phyloP scores from a whole-genome alignment of 345 rosid genomes.

The Litchi chinensis region DNA sequence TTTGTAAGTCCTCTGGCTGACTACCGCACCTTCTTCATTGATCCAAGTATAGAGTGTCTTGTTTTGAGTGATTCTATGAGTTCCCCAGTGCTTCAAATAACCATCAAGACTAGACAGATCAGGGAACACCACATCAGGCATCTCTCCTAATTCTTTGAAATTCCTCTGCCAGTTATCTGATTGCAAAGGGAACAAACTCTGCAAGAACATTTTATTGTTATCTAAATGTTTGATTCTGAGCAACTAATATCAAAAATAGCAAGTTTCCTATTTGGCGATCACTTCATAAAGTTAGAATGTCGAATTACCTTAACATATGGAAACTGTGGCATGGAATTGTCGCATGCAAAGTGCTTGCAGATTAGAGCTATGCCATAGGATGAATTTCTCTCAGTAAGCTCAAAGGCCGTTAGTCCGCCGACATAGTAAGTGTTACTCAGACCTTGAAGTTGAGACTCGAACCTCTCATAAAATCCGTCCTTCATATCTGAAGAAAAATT shows the following conservation, averaged over 20 bases:
- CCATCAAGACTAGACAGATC: constrained; percentile 53
- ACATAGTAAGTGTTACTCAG: constrained; percentile 54
- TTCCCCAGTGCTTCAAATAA: constrained; percentile 67
- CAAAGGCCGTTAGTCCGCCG: constrained; percentile 74
- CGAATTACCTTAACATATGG: constrained; percentile 59
- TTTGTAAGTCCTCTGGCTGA: constrained; percentile 45
- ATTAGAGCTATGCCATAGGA: constrained; percentile 63
- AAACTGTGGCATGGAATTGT: constrained; percentile 36
- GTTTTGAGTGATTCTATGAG: constrained; percentile 32
- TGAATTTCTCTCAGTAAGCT: constrained; percentile 71
- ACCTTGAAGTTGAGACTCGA: constrained; percentile 69
- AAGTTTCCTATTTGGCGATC: background rate
- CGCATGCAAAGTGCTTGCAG: constrained; percentile 62
- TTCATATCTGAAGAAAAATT: constrained; percentile 51
- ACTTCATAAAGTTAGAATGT: background rate
- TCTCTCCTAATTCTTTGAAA: constrained; percentile 41
- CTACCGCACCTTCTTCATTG: constrained; percentile 49
- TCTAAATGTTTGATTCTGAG: constrained; percentile 2
- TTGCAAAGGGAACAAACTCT: constrained; percentile 53
- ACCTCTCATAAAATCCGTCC: constrained; percentile 59
- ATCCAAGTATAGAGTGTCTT: constrained; percentile 62
- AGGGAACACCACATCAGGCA: constrained; percentile 54
- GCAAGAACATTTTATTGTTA: constrained; percentile 21
- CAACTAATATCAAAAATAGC: background rate
- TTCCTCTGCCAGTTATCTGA: constrained; percentile 23